Percentiles rank a stretch among this genome's conserved stretches.
phyloP scores from a whole-genome alignment of 2,329 filamentous ascomycete species.

The Epichloe bromicola region DNA sequence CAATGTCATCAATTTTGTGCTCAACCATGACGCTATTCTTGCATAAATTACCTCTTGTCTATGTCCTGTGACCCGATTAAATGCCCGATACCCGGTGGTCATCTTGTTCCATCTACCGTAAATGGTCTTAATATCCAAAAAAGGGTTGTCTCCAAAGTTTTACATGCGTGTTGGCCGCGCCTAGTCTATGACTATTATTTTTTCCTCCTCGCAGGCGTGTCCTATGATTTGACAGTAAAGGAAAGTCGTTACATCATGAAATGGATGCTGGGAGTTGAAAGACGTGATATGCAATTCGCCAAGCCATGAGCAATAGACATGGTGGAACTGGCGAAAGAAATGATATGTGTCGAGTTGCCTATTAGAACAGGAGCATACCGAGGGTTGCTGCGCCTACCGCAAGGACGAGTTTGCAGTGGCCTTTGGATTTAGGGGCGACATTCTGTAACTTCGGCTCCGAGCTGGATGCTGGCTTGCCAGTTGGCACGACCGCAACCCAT shows the following conservation, averaged over 20 bases:
- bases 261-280: neutral
- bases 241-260: constrained; percentile 4
- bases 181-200: neutral
- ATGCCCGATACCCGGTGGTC: neutral
- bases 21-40: neutral
- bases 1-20: neutral
- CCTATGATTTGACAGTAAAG: neutral
- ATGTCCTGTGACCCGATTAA: neutral
- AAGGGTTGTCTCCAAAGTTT: neutral
- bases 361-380: constrained; percentile 1
- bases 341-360: neutral
- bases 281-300: constrained; percentile 1
- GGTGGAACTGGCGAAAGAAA: too few relatives aligned
- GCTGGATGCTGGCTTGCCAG: constrained; percentile 15
- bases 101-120: neutral
- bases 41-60: neutral
- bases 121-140: neutral
- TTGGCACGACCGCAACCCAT: constrained; percentile 31
- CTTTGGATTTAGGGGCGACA: constrained; percentile 15
- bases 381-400: constrained; percentile 16
- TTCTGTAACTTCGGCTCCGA: constrained; percentile 25
- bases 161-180: neutral
- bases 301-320: neutral
- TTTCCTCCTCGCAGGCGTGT: constrained; percentile 26
- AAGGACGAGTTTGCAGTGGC: constrained; percentile 9